Percentiles rank a stretch among this genome's conserved stretches.
Conservation (phyloP, 805 yeast genomes). For the Yarrowia divulgata region DNA sequence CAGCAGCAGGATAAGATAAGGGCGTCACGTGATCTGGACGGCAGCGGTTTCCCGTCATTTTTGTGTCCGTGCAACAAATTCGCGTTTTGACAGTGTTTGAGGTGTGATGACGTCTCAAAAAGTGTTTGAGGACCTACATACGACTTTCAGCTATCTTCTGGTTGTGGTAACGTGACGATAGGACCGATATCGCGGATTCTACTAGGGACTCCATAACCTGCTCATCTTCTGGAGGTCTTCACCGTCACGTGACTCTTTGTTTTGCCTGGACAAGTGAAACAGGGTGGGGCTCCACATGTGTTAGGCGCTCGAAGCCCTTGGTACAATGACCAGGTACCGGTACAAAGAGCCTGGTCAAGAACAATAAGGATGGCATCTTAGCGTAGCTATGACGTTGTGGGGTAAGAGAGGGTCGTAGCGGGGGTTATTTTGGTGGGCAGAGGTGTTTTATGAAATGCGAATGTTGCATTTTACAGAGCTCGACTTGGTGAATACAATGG, state of each 20-base stretch:
- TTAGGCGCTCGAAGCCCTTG: not conserved
- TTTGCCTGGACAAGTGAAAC: conserved; percentile 8
- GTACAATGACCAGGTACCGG: too few relatives aligned
- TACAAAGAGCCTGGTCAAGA: not conserved
- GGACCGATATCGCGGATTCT: not conserved
- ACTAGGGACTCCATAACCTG: not conserved
- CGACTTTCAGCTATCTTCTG: too few relatives aligned
- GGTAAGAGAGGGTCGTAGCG: not conserved
- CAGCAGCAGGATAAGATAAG: not conserved
- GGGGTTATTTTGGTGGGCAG: not conserved
- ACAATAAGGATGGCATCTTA: conserved; percentile 28
- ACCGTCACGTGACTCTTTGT: conserved; percentile 2
- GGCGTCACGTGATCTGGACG: not conserved
- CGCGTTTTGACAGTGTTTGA: too few relatives aligned
- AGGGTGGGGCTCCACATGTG: conserved; percentile 23
- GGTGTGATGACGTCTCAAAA: too few relatives aligned
- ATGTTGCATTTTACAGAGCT: not conserved
- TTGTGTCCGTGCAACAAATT: too few relatives aligned
- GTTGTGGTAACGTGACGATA: not conserved
- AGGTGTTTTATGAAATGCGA: not conserved
- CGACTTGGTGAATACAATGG: not conserved
- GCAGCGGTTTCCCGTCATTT: not conserved
- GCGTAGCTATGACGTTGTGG: conserved; percentile 13
- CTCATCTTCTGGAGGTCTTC: not conserved
- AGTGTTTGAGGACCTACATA: too few relatives aligned